These are phyloP conservation scores for Backusella morwellensis DNA, from an alignment of 192 early-diverging fungal genomes.

Conservation along the genomic window DNA sequence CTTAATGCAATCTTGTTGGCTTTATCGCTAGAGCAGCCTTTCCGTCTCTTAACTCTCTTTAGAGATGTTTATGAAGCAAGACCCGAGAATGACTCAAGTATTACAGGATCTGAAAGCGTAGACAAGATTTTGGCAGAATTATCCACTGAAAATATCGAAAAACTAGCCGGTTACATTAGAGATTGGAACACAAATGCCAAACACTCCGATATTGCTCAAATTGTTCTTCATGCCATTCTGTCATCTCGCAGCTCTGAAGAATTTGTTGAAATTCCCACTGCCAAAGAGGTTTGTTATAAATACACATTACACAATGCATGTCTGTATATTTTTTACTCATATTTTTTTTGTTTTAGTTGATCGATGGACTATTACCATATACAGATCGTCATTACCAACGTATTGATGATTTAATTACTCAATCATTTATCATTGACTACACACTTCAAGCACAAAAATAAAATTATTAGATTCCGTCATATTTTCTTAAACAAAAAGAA, in stretches of 20 bases:
- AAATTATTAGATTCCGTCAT: slow-evolving; percentile 3
- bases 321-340: slow-evolving; percentile 16
- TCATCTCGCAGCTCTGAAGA: slow-evolving; percentile 59
- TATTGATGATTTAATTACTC: slow-evolving; percentile 72
- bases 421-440: slow-evolving; percentile 87
- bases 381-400: slow-evolving; percentile 89
- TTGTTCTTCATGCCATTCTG: slow-evolving; percentile 77
- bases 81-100: slow-evolving; percentile 48
- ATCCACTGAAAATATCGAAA: slow-evolving; percentile 67
- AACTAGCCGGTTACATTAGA: slow-evolving; percentile 79
- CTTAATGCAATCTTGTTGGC: slow-evolving; percentile 88
- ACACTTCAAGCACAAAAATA: slow-evolving; percentile 68
- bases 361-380: slow-evolving; percentile 85
- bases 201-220: slow-evolving; percentile 76
- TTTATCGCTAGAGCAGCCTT: slow-evolving; percentile 87
- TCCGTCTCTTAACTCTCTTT: slow-evolving; percentile 75
- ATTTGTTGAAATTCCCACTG: slow-evolving; percentile 72
- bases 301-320: not conserved
- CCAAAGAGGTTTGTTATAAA: slow-evolving; percentile 60
- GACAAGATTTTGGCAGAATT: slow-evolving; percentile 71
- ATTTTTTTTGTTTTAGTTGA: slow-evolving; percentile 35
- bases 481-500: not conserved
- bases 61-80: slow-evolving; percentile 54
- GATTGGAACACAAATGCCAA: slow-evolving; percentile 96
- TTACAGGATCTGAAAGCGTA: slow-evolving; percentile 61